Conservation (phyloP, 2,329 filamentous ascomycete species). For the Laburnicola sp. region DNA sequence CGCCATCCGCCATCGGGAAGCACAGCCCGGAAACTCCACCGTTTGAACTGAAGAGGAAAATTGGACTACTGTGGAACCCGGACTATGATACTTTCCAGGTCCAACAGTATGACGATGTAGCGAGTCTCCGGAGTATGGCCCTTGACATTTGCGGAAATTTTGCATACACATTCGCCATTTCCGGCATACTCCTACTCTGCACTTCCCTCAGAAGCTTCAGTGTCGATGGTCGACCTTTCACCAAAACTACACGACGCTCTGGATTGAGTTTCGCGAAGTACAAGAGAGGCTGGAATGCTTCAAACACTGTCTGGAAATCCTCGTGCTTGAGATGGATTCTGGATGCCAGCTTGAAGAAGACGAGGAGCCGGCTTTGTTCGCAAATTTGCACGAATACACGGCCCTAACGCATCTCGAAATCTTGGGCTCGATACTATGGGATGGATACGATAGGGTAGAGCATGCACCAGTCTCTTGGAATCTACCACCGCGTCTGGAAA, state of each 20-base stretch:
- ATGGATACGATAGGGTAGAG: constrained; percentile 9
- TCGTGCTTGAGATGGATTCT: constrained; percentile 17
- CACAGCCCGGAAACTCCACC: too few relatives aligned
- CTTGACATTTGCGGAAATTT: neutral
- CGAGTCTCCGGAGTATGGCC: neutral
- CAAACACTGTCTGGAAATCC: constrained; percentile 3
- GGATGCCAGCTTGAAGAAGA: constrained; percentile 14
- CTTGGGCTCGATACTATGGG: constrained; percentile 21
- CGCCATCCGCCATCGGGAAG: too few relatives aligned
- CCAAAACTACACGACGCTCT: neutral
- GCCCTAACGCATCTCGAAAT: constrained; percentile 19
- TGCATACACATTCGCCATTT: neutral
- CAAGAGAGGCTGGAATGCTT: neutral
- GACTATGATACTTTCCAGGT: too few relatives aligned
- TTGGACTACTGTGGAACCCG: too few relatives aligned
- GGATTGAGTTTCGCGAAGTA: constrained; percentile 10
- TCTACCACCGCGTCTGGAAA: constrained; percentile 18
- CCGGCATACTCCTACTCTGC: neutral
- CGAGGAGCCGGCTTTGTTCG: constrained; percentile 11
- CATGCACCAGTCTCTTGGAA: constrained; percentile 12
- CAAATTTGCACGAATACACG: constrained; percentile 16
- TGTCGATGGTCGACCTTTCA: neutral
- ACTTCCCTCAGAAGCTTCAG: neutral
- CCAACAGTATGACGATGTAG: too few relatives aligned
- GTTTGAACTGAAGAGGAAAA: too few relatives aligned